Evolutionary conservation across 768 basidiomycete species (phyloP).

Genomic region (Leccinum pellstonianum): DNA sequence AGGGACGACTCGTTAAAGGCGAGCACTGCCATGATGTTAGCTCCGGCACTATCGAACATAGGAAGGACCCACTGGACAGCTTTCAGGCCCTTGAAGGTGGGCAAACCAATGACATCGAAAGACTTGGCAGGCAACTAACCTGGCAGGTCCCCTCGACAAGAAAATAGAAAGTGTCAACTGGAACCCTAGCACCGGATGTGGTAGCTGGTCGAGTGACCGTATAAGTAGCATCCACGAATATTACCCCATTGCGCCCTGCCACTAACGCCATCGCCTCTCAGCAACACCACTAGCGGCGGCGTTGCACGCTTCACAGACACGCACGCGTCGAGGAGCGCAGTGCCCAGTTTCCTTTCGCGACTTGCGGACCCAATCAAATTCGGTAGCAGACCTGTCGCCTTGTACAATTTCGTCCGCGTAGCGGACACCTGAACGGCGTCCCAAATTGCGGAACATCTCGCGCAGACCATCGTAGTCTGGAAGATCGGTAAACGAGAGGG

Average conservation of each 20-base stretch:
- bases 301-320: conserved; percentile 35
- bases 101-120: neutral
- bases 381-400: conserved; percentile 22
- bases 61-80: neutral
- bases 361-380: conserved; percentile 49
- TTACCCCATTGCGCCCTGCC: conserved; percentile 2
- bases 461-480: conserved; percentile 87
- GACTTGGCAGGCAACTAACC: neutral
- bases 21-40: neutral
- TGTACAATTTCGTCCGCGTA: conserved; percentile 25
- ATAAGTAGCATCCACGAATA: conserved; percentile 7
- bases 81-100: neutral
- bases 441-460: conserved; percentile 64
- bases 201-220: neutral
- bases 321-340: conserved; percentile 27
- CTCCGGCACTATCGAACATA: neutral
- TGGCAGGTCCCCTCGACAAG: neutral
- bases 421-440: conserved; percentile 50
- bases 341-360: conserved; percentile 26
- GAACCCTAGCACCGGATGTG: conserved; percentile 1
- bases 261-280: conserved; percentile 28
- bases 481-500: conserved; percentile 82
- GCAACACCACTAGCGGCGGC: conserved; percentile 27
- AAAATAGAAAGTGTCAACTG: conserved; percentile 3
- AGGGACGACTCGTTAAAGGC: neutral